A percentile compares a stretch with the other conserved stretches of the same genome.
Conservation (phyloP, 2,329 filamentous ascomycete genomes). For the Pseudocercospora pini-densiflorae region DNA sequence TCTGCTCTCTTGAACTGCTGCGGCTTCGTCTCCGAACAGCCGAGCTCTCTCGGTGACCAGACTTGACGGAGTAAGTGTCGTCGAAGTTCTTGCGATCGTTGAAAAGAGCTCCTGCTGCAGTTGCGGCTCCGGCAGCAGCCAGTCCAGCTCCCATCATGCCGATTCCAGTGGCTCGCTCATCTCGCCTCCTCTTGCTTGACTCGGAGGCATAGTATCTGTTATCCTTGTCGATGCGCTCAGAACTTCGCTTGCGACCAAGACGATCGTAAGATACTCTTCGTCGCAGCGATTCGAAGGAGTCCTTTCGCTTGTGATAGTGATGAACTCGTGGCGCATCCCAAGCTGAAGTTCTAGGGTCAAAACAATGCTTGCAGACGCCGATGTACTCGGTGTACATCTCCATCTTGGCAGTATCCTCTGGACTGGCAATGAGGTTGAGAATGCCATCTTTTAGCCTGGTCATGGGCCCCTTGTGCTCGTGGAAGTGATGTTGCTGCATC, state of each 20-base stretch:
- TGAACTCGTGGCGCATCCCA: slow-evolving; percentile 65
- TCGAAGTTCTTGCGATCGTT: slow-evolving; percentile 59
- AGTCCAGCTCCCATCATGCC: slow-evolving; percentile 60
- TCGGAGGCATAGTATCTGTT: slow-evolving; percentile 62
- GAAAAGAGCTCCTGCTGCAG: slow-evolving; percentile 56
- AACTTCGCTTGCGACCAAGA: slow-evolving; percentile 38
- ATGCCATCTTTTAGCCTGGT: slow-evolving; percentile 65
- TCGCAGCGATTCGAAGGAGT: slow-evolving; percentile 38
- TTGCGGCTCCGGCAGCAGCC: slow-evolving; percentile 58
- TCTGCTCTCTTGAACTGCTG: slow-evolving; percentile 38
- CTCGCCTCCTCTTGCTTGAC: slow-evolving; percentile 49
- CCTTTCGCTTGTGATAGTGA: slow-evolving; percentile 51
- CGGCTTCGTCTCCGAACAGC: slow-evolving; percentile 37
- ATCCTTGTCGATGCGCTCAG: slow-evolving; percentile 61
- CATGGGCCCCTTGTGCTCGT: slow-evolving; percentile 61
- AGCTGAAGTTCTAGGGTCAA: slow-evolving; percentile 62
- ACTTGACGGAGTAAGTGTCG: slow-evolving; percentile 64
- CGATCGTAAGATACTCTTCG: slow-evolving; percentile 33
- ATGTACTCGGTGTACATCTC: slow-evolving; percentile 71
- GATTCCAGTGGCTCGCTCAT: slow-evolving; percentile 40
- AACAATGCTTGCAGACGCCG: slow-evolving; percentile 68
- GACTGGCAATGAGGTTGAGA: slow-evolving; percentile 38
- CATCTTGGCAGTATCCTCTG: slow-evolving; percentile 67
- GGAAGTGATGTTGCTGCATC: slow-evolving; percentile 38
- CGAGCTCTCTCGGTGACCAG: slow-evolving; percentile 52